Evolutionary conservation across 2,329 filamentous ascomycete genomes (phyloP), one percentile per base, ranked within the genome.

Genomic region (Penicillium decumbens): DNA sequence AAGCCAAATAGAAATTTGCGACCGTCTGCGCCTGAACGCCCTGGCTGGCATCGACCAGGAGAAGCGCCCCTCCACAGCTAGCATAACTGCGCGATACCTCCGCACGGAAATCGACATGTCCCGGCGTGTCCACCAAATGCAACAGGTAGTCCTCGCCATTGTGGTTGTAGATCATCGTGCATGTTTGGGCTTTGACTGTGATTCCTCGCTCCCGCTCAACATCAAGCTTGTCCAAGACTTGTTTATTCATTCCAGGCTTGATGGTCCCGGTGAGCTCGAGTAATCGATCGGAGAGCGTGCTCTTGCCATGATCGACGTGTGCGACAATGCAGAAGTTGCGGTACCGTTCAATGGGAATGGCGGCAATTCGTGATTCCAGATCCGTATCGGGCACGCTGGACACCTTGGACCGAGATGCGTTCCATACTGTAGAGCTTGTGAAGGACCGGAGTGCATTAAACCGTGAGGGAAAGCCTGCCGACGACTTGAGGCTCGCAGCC

Each of bases 261-360:
- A 98, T 97, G 6, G 92, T 97, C 18, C 93, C 92, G 1, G 93
- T 98, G 56, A 95, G 78, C 77, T 98, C 93, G 54, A 98, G 80
- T 46, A 98, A 76, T 2, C 93, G 86, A 65, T 98, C 93, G 59
- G 87, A 92, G 45, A 98, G 83, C 4, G 93, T 98, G 67, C 88
- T 95, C 73, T 98, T 98, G 64, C 93, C 93, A 83, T 98, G 93
- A 70, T 98, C 93, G 67, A 98, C 95, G 70, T 98, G 93, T 8
- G 93, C 93, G 44, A 98, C 92, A 64, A 98, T 97, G 72, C 93
- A 98, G 70, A 98, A 98, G 71, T 98, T 98, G 55, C 93, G 86
- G 64, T 81, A 79, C 32, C 76, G 70, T 32, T 78, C 75, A 45
- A 79, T 71, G 6, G 77, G 77, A 45, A 79, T 78, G 3, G 69